phyloP scores from a whole-genome alignment of 192 early-diverging fungal species.

The Podila horticola region DNA sequence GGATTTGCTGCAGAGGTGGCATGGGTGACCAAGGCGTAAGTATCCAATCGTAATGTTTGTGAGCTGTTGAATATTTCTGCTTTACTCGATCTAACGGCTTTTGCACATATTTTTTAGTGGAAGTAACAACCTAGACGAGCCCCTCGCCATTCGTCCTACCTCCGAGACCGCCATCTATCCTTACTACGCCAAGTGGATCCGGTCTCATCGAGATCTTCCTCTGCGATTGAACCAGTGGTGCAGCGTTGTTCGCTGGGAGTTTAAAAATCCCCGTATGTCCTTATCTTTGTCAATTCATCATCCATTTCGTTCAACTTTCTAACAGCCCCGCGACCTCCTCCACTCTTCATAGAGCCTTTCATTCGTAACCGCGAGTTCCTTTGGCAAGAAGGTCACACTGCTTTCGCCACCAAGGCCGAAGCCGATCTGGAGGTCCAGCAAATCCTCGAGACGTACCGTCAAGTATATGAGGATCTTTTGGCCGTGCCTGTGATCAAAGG shows the following conservation, averaged over 20 bases:
- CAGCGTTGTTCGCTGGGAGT: slow-evolving; percentile 99
- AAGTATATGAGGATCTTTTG: slow-evolving; percentile 96
- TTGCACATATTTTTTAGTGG: slow-evolving; percentile 55
- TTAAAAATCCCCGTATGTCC: slow-evolving; percentile 93
- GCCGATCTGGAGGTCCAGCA: slow-evolving; percentile 87
- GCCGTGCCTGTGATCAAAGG: slow-evolving; percentile 98
- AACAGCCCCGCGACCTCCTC: too few species aligned
- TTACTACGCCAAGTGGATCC: slow-evolving; percentile 98
- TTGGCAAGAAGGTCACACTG: slow-evolving; percentile 99
- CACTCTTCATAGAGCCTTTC: slow-evolving; percentile 84
- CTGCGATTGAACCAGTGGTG: slow-evolving; percentile 99
- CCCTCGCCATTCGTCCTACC: slow-evolving; percentile 97
- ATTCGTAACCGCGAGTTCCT: slow-evolving; percentile 98
- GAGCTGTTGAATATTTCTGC: too few species aligned
- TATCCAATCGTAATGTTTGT: slow-evolving; percentile 8
- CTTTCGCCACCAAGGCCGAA: slow-evolving; percentile 89
- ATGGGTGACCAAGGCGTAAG: slow-evolving; percentile 95
- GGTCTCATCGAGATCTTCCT: slow-evolving; percentile 96
- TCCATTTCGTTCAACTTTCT: not conserved
- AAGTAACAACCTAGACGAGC: slow-evolving; percentile 89
- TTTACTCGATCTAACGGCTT: too few species aligned
- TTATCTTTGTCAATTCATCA: not conserved
- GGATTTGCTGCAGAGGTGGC: slow-evolving; percentile 99
- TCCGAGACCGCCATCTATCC: slow-evolving; percentile 99
- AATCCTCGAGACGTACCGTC: slow-evolving; percentile 94